Percentiles rank a stretch among this genome's conserved stretches.
Evolutionary conservation across 73 alveolate genomes (phyloP).

Genomic region (Tetrahymena thermophila): DNA sequence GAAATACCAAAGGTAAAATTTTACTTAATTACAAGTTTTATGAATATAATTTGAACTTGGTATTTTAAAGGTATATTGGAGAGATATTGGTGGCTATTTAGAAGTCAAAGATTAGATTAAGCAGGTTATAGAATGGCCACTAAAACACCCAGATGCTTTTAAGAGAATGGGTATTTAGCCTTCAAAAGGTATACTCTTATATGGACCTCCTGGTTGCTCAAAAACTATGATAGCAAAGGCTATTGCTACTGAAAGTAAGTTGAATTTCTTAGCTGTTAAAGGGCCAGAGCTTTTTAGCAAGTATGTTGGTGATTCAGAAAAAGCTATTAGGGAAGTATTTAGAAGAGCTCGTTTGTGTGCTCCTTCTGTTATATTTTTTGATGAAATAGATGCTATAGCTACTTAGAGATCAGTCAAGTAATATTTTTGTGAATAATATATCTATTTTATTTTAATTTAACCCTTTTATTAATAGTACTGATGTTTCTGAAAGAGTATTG

Average conservation of each 20-base stretch:
- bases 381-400: slow-evolving; percentile 71
- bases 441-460: not conserved
- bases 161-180: slow-evolving; percentile 89
- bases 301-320: slow-evolving; percentile 99
- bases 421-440: not conserved
- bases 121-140: slow-evolving; percentile 99
- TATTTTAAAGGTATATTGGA: slow-evolving; percentile 62
- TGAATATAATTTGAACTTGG: not conserved
- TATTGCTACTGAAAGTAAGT: slow-evolving; percentile 96
- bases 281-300: slow-evolving; percentile 99
- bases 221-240: slow-evolving; percentile 99
- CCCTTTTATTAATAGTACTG: not conserved
- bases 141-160: slow-evolving; percentile 95
- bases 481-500: slow-evolving; percentile 42
- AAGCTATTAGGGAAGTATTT: slow-evolving; percentile 96
- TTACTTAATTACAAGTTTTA: not conserved
- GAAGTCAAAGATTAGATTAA: slow-evolving; percentile 80
- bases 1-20: slow-evolving; percentile 87
- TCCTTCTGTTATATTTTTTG: slow-evolving; percentile 98
- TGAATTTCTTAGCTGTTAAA: slow-evolving; percentile 97
- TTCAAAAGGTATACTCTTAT: slow-evolving; percentile 96
- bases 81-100: slow-evolving; percentile 96
- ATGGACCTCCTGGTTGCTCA: slow-evolving; percentile 99
- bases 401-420: slow-evolving; percentile 27
- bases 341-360: slow-evolving; percentile 93